Evolutionary conservation across 2,329 filamentous ascomycete species (phyloP).

Genomic region (Aspergillus melleus): DNA sequence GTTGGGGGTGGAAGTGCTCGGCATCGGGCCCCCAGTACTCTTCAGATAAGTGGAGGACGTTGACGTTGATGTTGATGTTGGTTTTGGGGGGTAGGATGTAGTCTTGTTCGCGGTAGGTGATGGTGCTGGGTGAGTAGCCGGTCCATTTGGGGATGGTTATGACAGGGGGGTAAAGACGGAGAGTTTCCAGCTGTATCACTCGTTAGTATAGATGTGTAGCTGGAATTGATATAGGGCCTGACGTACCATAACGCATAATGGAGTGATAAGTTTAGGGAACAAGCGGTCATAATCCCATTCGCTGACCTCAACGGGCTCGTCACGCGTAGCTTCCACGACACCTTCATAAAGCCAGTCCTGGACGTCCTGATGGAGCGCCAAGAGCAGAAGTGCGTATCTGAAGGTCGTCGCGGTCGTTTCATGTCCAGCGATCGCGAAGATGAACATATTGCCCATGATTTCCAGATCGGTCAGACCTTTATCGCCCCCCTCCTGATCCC

Average conservation of each 20-base stretch:
- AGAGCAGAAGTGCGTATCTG: conserved; percentile 43
- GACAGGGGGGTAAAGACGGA: conserved; percentile 44
- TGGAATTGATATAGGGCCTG: background rate
- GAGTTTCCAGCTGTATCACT: conserved; percentile 40
- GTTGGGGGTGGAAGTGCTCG: conserved; percentile 10
- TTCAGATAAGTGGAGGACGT: conserved; percentile 19
- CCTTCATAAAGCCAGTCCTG: conserved; percentile 51
- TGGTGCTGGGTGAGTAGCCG: conserved; percentile 10
- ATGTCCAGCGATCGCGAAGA: conserved; percentile 53
- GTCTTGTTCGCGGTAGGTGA: conserved; percentile 13
- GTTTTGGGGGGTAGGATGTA: conserved; percentile 14
- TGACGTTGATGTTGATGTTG: conserved; percentile 19
- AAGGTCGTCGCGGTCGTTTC: conserved; percentile 53
- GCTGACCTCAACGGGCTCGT: conserved; percentile 15
- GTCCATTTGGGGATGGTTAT: conserved; percentile 31
- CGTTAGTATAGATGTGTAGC: background rate
- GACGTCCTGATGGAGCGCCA: conserved; percentile 46
- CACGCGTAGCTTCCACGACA: conserved; percentile 27
- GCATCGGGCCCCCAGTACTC: conserved; percentile 25
- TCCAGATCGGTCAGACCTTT: conserved; percentile 31
- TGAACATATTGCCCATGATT: conserved; percentile 52
- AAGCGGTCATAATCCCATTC: conserved; percentile 37
- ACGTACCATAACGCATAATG: conserved; percentile 25
- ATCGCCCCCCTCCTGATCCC: background rate
- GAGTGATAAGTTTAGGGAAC: conserved; percentile 40